phyloP scores from a whole-genome alignment of 768 basidiomycete species.

The Calocybe indica region DNA sequence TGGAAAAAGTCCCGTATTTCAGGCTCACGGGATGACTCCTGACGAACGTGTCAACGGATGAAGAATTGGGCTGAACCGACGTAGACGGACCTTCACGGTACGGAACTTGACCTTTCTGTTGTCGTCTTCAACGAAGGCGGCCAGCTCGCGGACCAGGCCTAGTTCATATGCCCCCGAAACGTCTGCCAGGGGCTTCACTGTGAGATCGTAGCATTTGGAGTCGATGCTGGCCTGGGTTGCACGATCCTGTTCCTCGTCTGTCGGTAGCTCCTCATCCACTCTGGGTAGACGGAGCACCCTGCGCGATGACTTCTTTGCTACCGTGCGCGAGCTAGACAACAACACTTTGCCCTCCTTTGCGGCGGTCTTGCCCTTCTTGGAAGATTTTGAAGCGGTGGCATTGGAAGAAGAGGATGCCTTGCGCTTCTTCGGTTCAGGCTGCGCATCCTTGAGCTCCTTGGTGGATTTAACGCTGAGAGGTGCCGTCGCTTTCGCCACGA shows the following conservation, averaged over 20 bases:
- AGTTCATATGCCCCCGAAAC: constrained; percentile 65
- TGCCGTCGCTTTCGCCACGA: constrained; percentile 45
- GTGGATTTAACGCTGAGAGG: constrained; percentile 34
- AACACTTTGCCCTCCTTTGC: constrained; percentile 28
- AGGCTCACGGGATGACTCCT: constrained; percentile 55
- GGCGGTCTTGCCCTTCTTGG: constrained; percentile 26
- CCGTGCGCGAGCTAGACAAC: constrained; percentile 27
- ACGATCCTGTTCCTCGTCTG: constrained; percentile 22
- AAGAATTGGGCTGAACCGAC: constrained; percentile 3
- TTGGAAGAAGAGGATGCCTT: constrained; percentile 35
- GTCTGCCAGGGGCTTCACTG: constrained; percentile 73
- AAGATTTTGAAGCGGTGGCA: constrained; percentile 21
- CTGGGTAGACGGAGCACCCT: constrained; percentile 57
- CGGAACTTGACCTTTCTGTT: constrained; percentile 23
- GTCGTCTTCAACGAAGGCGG: constrained; percentile 25
- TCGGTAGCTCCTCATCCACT: constrained; percentile 45
- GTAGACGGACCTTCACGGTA: constrained; percentile 41
- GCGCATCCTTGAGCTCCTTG: constrained; percentile 38
- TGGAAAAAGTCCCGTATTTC: constrained; percentile 51
- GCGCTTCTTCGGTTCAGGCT: constrained; percentile 54
- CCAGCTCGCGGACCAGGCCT: constrained; percentile 23
- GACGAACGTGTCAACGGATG: constrained; percentile 6
- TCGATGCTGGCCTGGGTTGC: constrained; percentile 52
- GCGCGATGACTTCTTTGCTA: constrained; percentile 31
- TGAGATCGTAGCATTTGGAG: constrained; percentile 75